These are phyloP conservation scores for Arthroderma uncinatum DNA, from an alignment of 2,329 filamentous ascomycete species.

Conservation along the genomic window DNA sequence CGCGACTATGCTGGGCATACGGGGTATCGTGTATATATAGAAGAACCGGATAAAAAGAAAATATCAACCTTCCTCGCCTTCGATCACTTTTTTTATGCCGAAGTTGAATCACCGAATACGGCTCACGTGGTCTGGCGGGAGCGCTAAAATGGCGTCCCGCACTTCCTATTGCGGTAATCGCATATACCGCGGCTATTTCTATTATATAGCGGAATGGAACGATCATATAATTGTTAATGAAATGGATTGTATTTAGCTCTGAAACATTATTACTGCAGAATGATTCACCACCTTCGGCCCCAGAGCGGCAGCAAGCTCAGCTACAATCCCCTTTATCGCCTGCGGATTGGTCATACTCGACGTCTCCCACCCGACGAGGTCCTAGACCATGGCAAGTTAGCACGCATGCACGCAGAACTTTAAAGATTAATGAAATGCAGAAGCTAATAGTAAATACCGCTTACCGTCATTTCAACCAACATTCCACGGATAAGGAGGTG, in stretches of 20 bases:
- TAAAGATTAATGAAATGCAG: background rate
- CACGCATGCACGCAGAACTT: background rate
- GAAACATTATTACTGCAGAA: slow-evolving; percentile 31
- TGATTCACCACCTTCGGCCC: slow-evolving; percentile 34
- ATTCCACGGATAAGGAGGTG: slow-evolving; percentile 31
- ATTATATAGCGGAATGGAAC: no score
- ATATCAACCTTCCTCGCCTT: background rate
- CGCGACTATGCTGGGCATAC: background rate
- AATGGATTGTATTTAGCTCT: background rate
- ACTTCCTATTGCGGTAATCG: background rate
- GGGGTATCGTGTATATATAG: background rate
- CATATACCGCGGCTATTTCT: background rate
- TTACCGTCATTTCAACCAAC: slow-evolving; percentile 36
- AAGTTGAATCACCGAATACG: background rate
- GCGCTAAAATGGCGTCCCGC: background rate
- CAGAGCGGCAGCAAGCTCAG: slow-evolving; percentile 36
- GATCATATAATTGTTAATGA: no score
- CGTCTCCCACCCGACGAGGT: slow-evolving; percentile 38
- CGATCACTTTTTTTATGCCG: background rate
- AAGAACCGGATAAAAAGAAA: background rate
- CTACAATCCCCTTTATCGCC: slow-evolving; percentile 38
- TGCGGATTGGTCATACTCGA: slow-evolving; percentile 33
- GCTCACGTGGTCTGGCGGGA: background rate
- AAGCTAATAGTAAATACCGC: slow-evolving; percentile 1
- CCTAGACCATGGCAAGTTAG: slow-evolving; percentile 21